Percentiles rank a stretch among this genome's conserved stretches.
Conservation (phyloP, 2,329 filamentous ascomycete species). For the Exophiala viscosa region DNA sequence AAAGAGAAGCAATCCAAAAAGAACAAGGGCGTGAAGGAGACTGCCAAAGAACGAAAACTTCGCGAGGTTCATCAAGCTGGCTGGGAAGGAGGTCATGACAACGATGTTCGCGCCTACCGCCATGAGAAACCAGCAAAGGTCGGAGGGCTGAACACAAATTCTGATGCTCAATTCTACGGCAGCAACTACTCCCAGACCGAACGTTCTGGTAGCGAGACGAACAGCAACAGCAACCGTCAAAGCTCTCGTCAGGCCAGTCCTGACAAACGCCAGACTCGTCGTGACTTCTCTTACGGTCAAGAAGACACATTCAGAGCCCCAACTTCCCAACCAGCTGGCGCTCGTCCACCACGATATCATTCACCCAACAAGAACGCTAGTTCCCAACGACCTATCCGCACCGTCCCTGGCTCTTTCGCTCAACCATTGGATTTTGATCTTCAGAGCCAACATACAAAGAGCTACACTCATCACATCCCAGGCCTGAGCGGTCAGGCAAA, state of each 20-base stretch:
- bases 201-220: slow-evolving; percentile 37
- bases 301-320: slow-evolving; percentile 22
- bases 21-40: slow-evolving; percentile 39
- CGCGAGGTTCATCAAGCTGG: slow-evolving; percentile 33
- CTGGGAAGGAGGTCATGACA: slow-evolving; percentile 60
- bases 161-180: slow-evolving; percentile 80
- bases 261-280: slow-evolving; percentile 23
- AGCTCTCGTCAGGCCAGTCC: slow-evolving; percentile 16
- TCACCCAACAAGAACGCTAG: slow-evolving; percentile 19
- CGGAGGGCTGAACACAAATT: slow-evolving; percentile 79
- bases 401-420: slow-evolving; percentile 40
- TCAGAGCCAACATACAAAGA: slow-evolving; percentile 44
- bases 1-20: slow-evolving; percentile 39
- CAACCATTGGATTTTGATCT: slow-evolving; percentile 43
- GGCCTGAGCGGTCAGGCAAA: slow-evolving; percentile 37
- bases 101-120: slow-evolving; percentile 77
- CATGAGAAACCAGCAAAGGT: slow-evolving; percentile 82
- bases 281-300: slow-evolving; percentile 28
- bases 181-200: slow-evolving; percentile 63
- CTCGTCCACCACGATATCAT: slow-evolving; percentile 20
- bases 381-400: slow-evolving; percentile 21
- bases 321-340: slow-evolving; percentile 11
- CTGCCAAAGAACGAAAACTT: slow-evolving; percentile 44
- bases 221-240: slow-evolving; percentile 35
- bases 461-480: slow-evolving; percentile 56